A percentile compares a stretch with the other conserved stretches of the same genome.
phyloP scores from a whole-genome alignment of 805 yeast species.

The Sugiyamaella boreocaroliniensis region DNA sequence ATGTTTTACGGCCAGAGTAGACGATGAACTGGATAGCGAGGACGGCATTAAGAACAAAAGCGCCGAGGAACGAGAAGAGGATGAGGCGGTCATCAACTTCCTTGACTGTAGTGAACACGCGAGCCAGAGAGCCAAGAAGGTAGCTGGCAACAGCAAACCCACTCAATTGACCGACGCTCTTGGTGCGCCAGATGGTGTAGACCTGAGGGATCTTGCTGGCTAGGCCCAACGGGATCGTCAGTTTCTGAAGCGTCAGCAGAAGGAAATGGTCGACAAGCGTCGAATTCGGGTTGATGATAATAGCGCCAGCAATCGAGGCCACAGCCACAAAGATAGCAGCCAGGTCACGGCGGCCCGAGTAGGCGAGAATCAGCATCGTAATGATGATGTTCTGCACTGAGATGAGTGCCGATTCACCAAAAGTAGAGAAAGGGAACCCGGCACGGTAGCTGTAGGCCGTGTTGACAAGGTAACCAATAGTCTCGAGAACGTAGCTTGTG shows the following conservation, averaged over 20 bases:
- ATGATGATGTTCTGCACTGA: conserved; percentile 34
- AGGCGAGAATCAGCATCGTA: conserved; percentile 26
- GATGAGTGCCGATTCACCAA: conserved; percentile 36
- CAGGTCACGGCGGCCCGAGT: conserved; percentile 17
- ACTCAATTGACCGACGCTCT: conserved; percentile 37
- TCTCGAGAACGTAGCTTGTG: conserved; percentile 31
- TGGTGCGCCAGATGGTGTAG: conserved; percentile 27
- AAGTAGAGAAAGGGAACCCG: conserved; percentile 34
- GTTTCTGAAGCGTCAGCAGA: conserved; percentile 26
- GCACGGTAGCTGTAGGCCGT: conserved; percentile 34
- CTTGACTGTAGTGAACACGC: conserved; percentile 36
- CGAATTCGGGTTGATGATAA: conserved; percentile 21
- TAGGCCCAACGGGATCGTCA: conserved; percentile 34
- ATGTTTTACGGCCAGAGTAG: conserved; percentile 21
- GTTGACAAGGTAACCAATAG: conserved; percentile 30
- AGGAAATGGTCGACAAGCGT: conserved; percentile 21
- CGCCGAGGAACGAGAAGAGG: conserved; percentile 29
- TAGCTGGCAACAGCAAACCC: conserved; percentile 34
- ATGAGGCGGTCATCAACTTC: conserved; percentile 33
- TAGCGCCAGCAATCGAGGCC: conserved; percentile 16
- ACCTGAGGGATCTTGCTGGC: conserved; percentile 37
- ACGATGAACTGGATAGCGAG: conserved; percentile 33
- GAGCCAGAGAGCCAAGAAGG: conserved; percentile 34
- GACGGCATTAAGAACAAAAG: conserved; percentile 31
- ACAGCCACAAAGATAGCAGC: conserved; percentile 20